Evolutionary conservation across 2,329 filamentous ascomycete species (phyloP), one percentile per base, ranked within the genome.

Genomic region (Paraphaeosphaeria sporulosa): DNA sequence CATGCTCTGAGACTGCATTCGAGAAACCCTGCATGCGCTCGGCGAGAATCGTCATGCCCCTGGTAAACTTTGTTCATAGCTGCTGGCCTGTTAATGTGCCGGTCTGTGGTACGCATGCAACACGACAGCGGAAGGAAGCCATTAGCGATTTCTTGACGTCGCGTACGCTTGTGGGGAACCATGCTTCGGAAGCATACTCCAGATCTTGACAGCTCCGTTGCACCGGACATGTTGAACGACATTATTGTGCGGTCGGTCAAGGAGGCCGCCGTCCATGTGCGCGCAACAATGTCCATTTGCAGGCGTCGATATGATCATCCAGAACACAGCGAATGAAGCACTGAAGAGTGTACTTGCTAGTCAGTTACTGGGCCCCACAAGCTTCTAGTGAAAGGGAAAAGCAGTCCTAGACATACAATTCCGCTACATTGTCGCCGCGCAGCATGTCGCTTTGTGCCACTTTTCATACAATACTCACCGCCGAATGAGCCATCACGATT

Each of bases 131-230:
- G 57, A 54, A 56, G 42, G 48, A 34, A 58, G 17, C 36, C 9
- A 52, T 55, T 57, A 19, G 55, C 42, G 38, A 58, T 23, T 30
- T 38, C 38, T 30, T 34, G n/a, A 47, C 30, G 21, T 30, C 42
- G 32, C 50, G 54, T 32, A 32, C 51, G 23, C 59, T 13, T 32
- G 15, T 47, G 42, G 19, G 55, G 42, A 58, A 61, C 48, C 43
- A 59, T 52, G 56, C 54, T 58, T 59, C 60, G 54, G 55, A 46
- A 38, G 43, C 25, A 13, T 27, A 43, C 51, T 42, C 50, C 60
- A 59, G 59, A 68, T 66, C 38, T 60, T 68, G 62, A 66, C 62
- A 66, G 62, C 34, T 60, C 15, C 19, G 62, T 66, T 34, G 59
- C 57, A 65, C 62, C 7, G 19, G 3, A 23, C n/a, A 51, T 1